Percentiles rank a stretch among this genome's conserved stretches.
These are phyloP conservation scores for Penicillium ucsense DNA, from an alignment of 495 filamentous ascomycete species.

Conservation along the genomic window DNA sequence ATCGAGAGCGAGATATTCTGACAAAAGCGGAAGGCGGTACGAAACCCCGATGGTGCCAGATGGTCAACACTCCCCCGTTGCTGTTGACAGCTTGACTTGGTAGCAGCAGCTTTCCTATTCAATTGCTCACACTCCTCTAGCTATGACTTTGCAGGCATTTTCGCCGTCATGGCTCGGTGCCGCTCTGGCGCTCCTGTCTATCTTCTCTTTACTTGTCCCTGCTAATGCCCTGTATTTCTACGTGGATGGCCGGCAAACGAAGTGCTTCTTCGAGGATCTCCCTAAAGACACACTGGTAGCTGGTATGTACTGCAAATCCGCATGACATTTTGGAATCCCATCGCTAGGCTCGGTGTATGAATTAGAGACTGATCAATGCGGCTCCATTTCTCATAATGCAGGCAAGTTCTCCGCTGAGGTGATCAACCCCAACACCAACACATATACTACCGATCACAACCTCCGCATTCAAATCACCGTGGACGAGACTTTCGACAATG, in stretches of 20 bases:
- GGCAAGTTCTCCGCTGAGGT: conserved; percentile 80
- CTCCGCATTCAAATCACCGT: conserved; percentile 84
- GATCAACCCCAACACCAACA: conserved; percentile 51
- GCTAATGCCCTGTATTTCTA: conserved; percentile 90
- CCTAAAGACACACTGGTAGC: conserved; percentile 96
- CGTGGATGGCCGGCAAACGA: conserved; percentile 62
- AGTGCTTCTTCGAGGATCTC: conserved; percentile 96
- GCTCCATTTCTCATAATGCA: conserved; percentile 13
- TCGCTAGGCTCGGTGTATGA: too few relatives aligned
- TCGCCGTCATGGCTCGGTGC: conserved; percentile 34
- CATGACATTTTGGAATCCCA: too few relatives aligned
- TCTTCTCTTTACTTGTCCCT: conserved; percentile 43
- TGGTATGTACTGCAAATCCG: conserved; percentile 39
- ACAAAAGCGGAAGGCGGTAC: conserved; percentile 17
- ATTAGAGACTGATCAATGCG: too few relatives aligned
- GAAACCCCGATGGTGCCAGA: conserved; percentile 7
- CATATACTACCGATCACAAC: conserved; percentile 59
- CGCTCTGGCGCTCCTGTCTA: conserved; percentile 24
- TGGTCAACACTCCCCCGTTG: conserved; percentile 6
- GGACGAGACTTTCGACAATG: conserved; percentile 94
- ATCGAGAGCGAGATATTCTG: conserved; percentile 8
- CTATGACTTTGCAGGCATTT: conserved; percentile 27
- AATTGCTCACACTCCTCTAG: conserved; percentile 7
- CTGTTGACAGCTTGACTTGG: conserved; percentile 11
- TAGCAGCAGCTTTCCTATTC: conserved; percentile 5